phyloP scores from a whole-genome alignment of 208 protist species.

The Acanthamoeba triangularis region DNA sequence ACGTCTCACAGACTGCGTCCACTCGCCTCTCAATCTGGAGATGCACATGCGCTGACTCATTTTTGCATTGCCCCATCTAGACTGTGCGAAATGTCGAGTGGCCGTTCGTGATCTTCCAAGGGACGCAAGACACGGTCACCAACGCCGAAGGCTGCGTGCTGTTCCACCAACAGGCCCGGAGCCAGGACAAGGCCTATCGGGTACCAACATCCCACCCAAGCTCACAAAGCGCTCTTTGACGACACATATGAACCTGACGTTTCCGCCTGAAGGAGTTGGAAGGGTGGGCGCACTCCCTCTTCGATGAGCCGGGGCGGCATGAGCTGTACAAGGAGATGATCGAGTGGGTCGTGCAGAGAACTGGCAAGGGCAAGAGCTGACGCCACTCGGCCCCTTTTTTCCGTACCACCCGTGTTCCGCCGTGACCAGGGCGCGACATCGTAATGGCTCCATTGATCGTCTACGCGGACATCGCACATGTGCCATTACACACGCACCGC shows the following conservation, averaged over 20 bases:
- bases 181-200: constrained; percentile 26
- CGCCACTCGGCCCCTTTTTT: too few relatives aligned
- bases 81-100: not conserved
- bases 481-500: too few relatives aligned
- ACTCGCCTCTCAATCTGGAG: not conserved
- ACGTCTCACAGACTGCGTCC: not conserved
- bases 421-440: too few relatives aligned
- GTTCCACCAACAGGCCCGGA: not conserved
- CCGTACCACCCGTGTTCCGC: too few relatives aligned
- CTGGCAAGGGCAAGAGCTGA: too few relatives aligned
- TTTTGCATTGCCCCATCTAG: not conserved
- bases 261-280: not conserved
- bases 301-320: not conserved
- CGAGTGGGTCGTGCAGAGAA: not conserved
- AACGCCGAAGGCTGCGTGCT: constrained; percentile 11
- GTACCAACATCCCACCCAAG: not conserved
- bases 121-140: not conserved
- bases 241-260: too few relatives aligned
- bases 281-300: constrained; percentile 14
- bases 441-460: too few relatives aligned
- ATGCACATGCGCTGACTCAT: too few relatives aligned
- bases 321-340: not conserved
- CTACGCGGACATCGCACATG: too few relatives aligned
- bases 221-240: too few relatives aligned
- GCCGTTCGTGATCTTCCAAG: constrained; percentile 27